Conservation (phyloP, 2,329 filamentous ascomycete genomes). For the Grosmannia huntii region DNA sequence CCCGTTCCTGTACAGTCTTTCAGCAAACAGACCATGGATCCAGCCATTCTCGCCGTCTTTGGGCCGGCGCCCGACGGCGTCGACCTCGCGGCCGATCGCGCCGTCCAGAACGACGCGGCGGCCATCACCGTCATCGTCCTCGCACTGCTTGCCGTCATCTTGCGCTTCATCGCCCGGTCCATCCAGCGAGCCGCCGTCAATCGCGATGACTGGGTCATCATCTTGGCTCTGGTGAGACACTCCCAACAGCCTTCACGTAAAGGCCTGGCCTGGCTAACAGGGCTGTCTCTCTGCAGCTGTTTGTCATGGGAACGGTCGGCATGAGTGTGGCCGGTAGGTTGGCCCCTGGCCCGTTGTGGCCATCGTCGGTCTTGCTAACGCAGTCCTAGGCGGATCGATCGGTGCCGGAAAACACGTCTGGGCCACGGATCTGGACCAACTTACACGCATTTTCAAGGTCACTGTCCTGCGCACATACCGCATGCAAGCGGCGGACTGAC, state of each 20-base stretch:
- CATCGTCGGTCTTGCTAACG: not conserved
- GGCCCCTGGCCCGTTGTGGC: not conserved
- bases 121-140: slow-evolving; percentile 3
- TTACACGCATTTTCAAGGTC: not conserved
- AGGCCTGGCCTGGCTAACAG: not conserved
- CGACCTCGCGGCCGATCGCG: not conserved
- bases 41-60: not conserved
- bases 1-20: not conserved
- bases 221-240: not conserved
- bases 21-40: not conserved
- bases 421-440: not conserved
- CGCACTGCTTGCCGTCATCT: not conserved
- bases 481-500: not conserved
- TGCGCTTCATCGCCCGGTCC: not conserved
- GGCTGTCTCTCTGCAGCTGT: not conserved
- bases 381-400: not conserved
- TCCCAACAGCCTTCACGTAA: no score
- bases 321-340: not conserved
- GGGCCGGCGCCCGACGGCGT: not conserved
- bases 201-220: not conserved
- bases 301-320: not conserved
- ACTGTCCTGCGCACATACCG: not conserved
- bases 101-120: not conserved
- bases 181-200: not conserved
- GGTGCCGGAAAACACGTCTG: slow-evolving; percentile 5